Conservation (phyloP, 495 filamentous ascomycete genomes). For the Jackrogersella multiformis region DNA sequence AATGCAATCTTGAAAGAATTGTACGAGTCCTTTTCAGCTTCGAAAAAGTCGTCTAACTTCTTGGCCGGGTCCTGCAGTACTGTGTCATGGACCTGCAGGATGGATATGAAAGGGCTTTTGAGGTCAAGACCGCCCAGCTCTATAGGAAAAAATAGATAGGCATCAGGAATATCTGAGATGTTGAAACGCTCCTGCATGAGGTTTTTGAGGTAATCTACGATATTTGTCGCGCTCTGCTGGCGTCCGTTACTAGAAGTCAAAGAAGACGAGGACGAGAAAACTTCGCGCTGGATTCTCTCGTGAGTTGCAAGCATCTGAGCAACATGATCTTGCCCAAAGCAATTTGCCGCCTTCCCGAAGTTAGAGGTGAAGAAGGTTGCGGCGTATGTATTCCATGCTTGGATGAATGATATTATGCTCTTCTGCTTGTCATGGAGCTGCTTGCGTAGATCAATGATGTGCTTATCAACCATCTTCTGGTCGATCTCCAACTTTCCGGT, state of each 20-base stretch:
- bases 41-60: slow-evolving; percentile 56
- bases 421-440: slow-evolving; percentile 66
- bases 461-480: slow-evolving; percentile 66
- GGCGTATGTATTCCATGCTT: slow-evolving; percentile 74
- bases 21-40: slow-evolving; percentile 59
- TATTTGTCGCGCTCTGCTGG: slow-evolving; percentile 51
- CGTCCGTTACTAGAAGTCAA: slow-evolving; percentile 7
- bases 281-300: slow-evolving; percentile 64
- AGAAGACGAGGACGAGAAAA: slow-evolving; percentile 54
- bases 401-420: slow-evolving; percentile 69
- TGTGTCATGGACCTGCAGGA: slow-evolving; percentile 62
- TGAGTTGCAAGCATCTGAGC: slow-evolving; percentile 70
- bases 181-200: slow-evolving; percentile 64
- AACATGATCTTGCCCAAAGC: slow-evolving; percentile 70
- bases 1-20: slow-evolving; percentile 54
- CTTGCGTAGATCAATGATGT: slow-evolving; percentile 67
- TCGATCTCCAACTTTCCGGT: slow-evolving; percentile 70
- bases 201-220: slow-evolving; percentile 66
- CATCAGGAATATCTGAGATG: slow-evolving; percentile 67
- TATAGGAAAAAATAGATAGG: slow-evolving; percentile 72
- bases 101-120: slow-evolving; percentile 64
- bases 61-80: slow-evolving; percentile 58
- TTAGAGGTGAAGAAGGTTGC: slow-evolving; percentile 71
- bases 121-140: slow-evolving; percentile 67
- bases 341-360: slow-evolving; percentile 71